Percentiles rank a stretch among this genome's conserved stretches.
Conservation (phyloP, 2,329 filamentous ascomycete species). For the Pseudocercospora crystallina region DNA sequence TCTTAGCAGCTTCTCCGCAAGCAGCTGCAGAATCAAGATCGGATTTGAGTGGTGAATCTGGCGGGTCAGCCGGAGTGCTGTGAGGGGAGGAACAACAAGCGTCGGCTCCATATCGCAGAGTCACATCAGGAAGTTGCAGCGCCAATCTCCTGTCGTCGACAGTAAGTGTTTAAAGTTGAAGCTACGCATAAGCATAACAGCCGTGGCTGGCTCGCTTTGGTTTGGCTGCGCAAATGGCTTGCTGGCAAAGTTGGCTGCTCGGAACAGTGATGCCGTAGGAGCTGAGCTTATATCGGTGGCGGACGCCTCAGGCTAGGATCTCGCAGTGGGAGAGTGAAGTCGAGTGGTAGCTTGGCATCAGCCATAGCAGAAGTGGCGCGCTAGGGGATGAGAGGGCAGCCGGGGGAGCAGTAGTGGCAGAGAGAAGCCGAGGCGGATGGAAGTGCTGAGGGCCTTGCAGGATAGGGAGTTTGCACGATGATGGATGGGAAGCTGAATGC, state of each 20-base stretch:
- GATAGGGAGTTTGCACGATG: too few relatives aligned
- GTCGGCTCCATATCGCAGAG: slow-evolving; percentile 10
- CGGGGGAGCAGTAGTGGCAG: not conserved
- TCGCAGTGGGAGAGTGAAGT: slow-evolving; percentile 1
- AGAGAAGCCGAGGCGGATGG: too few relatives aligned
- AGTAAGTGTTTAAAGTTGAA: slow-evolving; percentile 17
- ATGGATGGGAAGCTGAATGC: slow-evolving; percentile 2
- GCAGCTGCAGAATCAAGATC: not conserved
- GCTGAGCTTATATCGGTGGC: slow-evolving; percentile 20
- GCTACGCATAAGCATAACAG: slow-evolving; percentile 27
- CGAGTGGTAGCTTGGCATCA: slow-evolving; percentile 5
- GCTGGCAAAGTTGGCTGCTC: slow-evolving; percentile 13
- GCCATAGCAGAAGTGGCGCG: slow-evolving; percentile 17
- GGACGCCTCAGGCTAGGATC: slow-evolving; percentile 17
- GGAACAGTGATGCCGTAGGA: slow-evolving; percentile 23
- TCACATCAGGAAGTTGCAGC: slow-evolving; percentile 25
- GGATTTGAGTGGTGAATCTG: not conserved
- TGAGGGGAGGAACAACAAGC: slow-evolving; percentile 12
- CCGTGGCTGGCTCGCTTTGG: slow-evolving; percentile 13
- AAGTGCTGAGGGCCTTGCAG: too few relatives aligned
- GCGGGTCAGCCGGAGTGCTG: slow-evolving; percentile 2
- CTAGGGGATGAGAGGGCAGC: slow-evolving; percentile 11
- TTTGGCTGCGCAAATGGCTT: slow-evolving; percentile 3
- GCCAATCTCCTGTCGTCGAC: slow-evolving; percentile 17
- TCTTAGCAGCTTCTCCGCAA: not conserved